Evolutionary conservation across 148 eudicot genomes (phyloP).

Genomic region (Rhododendron vialii): DNA sequence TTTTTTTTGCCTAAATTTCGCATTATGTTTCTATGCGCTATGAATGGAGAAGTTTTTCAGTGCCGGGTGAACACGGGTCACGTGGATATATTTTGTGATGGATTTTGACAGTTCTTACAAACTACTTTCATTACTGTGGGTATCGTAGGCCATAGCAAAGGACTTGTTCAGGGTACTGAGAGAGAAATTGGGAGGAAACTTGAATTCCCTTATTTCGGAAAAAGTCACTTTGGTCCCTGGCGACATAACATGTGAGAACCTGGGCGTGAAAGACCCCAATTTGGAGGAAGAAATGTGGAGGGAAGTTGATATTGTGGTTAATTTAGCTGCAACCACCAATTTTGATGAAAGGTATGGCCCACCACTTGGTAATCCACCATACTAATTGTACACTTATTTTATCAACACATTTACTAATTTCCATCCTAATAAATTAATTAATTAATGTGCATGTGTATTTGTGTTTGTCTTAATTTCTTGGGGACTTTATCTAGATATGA

Average conservation of each 20-base stretch:
- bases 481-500: slow-evolving; percentile 38
- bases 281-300: slow-evolving; percentile 34
- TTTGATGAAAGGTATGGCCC: slow-evolving; percentile 32
- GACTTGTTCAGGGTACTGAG: slow-evolving; percentile 59
- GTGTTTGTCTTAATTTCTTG: background rate
- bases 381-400: no score
- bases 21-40: background rate
- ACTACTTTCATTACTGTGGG: background rate
- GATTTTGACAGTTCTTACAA: background rate
- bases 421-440: background rate
- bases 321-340: slow-evolving; percentile 66
- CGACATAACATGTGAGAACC: slow-evolving; percentile 42
- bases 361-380: background rate
- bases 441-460: background rate
- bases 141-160: slow-evolving; percentile 43
- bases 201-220: slow-evolving; percentile 34
- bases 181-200: slow-evolving; percentile 41
- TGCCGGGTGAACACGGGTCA: no score
- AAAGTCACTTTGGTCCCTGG: slow-evolving; percentile 57
- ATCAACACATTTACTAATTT: background rate
- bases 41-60: background rate
- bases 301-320: slow-evolving; percentile 54
- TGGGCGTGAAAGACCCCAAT: slow-evolving; percentile 45
- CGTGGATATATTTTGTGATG: background rate
- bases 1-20: background rate